Base-by-base conservation (phyloP, 2,329 filamentous ascomycete species). In the Fusarium sp. region DNA sequence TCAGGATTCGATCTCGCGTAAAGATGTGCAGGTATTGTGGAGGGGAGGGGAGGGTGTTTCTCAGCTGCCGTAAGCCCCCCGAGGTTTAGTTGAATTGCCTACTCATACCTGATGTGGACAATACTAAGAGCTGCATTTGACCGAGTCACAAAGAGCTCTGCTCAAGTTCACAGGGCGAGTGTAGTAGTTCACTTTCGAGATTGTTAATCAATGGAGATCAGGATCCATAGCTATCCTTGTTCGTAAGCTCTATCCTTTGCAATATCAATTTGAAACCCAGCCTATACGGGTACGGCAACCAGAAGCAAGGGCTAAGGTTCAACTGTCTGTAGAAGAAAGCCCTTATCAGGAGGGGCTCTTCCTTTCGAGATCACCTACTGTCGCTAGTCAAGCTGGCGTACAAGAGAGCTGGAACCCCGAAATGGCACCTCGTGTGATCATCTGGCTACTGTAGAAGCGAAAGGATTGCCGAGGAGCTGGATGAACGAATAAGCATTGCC, bases 21-120 rank as follows among this genome's bases (percentile, higher is more conserved):
- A 54, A 31, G 31, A 54, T 34, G 30, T 61, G 48, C 55, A 66
- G 42, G 31, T 57, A 44, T n/a, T 18, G 48, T 39, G 48, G 59
- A 60, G 59, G 65, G 68, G 49, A 53, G 19, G 39, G 48, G 55
- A 54, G 65, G 68, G 23, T 44, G 26, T 48, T 55, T 45, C 55
- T 71, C 68, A 71, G 68, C 68, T 71, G 53, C 43, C 37, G 46
- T 34, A 69, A 69, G 64, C 56, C 64, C 43, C 43, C 34, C 2
- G 14, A 46, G 34, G 37, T 37, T 31, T 26, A n/a, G 45, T 21
- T 44, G 31, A 45, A 31, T 37, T 55, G 26, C 23, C 12, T 37
- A 37, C 34, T 37, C 30, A 3, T 28, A 34, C 41, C 19, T 46
- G 26, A 30, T 41, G 28, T 46, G 14, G 26, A 34, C 28, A 44